These are phyloP conservation scores for Aleurites moluccanus DNA, from an alignment of 441 rosid species.

Conservation along the genomic window DNA sequence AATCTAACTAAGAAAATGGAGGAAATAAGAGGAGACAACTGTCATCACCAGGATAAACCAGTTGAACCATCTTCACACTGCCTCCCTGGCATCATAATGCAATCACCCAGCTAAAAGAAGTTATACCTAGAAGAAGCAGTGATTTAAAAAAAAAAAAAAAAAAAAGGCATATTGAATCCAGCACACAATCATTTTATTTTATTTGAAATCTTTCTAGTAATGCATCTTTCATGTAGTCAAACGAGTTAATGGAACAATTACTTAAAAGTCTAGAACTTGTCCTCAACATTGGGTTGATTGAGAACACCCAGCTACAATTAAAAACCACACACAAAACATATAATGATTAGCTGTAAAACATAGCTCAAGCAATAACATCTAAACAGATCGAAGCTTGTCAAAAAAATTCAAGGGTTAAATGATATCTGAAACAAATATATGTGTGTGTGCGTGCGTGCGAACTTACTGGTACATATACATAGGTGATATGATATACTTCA, in stretches of 20 bases:
- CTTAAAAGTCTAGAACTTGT: background rate
- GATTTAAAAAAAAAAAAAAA: background rate
- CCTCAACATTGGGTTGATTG: background rate
- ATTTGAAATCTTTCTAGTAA: background rate
- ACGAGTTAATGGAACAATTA: background rate
- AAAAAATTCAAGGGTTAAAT: background rate
- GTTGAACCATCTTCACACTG: slow-evolving; percentile 13
- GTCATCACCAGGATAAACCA: background rate
- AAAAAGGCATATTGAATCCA: background rate
- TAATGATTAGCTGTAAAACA: background rate
- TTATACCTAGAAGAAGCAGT: background rate
- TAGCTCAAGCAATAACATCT: background rate
- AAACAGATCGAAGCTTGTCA: background rate
- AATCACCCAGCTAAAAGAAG: background rate
- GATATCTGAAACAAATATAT: slow-evolving; percentile 14
- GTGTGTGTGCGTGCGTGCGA: too few species aligned
- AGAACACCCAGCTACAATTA: background rate
- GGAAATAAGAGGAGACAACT: background rate
- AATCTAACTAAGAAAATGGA: background rate
- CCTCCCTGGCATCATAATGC: background rate
- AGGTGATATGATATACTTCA: slow-evolving; percentile 26
- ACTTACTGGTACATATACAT: slow-evolving; percentile 40
- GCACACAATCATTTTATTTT: slow-evolving; percentile 3
- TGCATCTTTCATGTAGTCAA: background rate
- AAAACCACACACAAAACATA: background rate